Evolutionary conservation across 2,329 filamentous ascomycete genomes (phyloP).

Genomic region (Huntiella decipiens): DNA sequence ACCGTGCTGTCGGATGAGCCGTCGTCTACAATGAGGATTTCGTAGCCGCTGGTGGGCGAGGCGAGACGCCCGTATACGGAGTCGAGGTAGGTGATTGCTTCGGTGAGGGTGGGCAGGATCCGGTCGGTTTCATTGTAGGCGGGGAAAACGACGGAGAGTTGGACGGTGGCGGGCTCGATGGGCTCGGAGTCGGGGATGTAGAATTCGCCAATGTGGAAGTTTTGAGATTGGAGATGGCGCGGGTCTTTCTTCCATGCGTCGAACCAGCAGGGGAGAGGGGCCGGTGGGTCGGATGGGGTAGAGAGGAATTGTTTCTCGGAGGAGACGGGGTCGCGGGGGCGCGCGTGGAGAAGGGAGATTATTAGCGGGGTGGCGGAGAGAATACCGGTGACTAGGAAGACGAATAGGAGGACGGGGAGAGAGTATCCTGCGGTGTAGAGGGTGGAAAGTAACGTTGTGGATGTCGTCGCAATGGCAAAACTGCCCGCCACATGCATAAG

Average conservation of each 20-base stretch:
- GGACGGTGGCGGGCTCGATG: conserved; percentile 53
- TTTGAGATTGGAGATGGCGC: conserved; percentile 17
- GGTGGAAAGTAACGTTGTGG: background rate
- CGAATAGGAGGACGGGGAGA: conserved; percentile 5
- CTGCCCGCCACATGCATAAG: too few species aligned
- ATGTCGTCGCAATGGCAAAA: background rate
- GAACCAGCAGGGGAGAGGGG: conserved; percentile 66
- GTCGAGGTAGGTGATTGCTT: conserved; percentile 76
- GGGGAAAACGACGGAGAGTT: conserved; percentile 79
- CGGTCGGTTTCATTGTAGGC: conserved; percentile 88
- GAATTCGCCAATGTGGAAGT: conserved; percentile 22
- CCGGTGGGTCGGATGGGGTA: conserved; percentile 45
- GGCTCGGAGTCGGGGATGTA: conserved; percentile 28
- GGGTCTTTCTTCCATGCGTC: conserved; percentile 51
- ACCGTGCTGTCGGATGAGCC: conserved; percentile 71
- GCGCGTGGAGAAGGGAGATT: conserved; percentile 59
- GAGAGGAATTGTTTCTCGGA: conserved; percentile 79
- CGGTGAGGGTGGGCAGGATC: conserved; percentile 67
- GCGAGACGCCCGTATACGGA: conserved; percentile 44
- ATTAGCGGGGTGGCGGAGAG: conserved; percentile 19
- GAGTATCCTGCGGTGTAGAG: conserved; percentile 1
- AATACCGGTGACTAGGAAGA: conserved; percentile 2
- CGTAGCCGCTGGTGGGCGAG: conserved; percentile 44
- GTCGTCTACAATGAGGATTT: conserved; percentile 83
- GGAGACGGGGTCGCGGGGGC: conserved; percentile 50